Base-by-base conservation (phyloP, 257 asterid species). In the Salvia splendens region DNA sequence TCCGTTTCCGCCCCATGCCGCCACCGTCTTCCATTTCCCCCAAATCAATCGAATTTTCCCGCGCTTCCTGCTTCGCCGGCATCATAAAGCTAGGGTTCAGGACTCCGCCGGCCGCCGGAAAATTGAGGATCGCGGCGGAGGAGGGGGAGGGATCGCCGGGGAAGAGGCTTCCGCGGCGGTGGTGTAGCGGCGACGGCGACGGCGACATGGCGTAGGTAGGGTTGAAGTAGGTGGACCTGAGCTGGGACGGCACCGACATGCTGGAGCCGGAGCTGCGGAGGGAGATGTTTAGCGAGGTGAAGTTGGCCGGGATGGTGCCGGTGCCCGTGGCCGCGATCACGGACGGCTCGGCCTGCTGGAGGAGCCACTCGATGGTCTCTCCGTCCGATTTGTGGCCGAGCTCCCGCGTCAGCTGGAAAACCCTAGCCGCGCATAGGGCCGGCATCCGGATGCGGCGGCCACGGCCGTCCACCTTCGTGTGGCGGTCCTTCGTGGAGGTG, bases 371-470 rank as follows among this genome's bases (percentile, higher is more conserved):
- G 14, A 91, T 85, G 32, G 98, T 91, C 38, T 91, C 95, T 0
- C 98, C 98, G 61, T 91, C 98, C 16, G 98, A 89, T 59, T 91
- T 91, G 82, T 92, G 98, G 41, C 98, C 98, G 47, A 92, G 86
- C 60, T 92, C 98, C 0, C 98, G 89, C 0, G 98, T 92, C 11
- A 92, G 92, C 75, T 92, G 98, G 46, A 92, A 92, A 83, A 92
- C 98, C 92, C 98, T 85, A 77, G 98, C 96, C 0, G 98, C 98
- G 45, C 96, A 92, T 2, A 89, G 81, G 0, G 95, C 98, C 0
- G 98, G 98, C 98, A 92, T 92, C 74, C 96, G 95, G 71, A 92
- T 92, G 38, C 98, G 92, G 48, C 98, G 82, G 3, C 96, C 98
- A 0, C 98, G 87, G 6, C 98, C 98, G 60, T 92, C 98, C 2